Evolutionary conservation across 257 asterid genomes (phyloP).

Genomic region (Ophiorrhiza pumila): DNA sequence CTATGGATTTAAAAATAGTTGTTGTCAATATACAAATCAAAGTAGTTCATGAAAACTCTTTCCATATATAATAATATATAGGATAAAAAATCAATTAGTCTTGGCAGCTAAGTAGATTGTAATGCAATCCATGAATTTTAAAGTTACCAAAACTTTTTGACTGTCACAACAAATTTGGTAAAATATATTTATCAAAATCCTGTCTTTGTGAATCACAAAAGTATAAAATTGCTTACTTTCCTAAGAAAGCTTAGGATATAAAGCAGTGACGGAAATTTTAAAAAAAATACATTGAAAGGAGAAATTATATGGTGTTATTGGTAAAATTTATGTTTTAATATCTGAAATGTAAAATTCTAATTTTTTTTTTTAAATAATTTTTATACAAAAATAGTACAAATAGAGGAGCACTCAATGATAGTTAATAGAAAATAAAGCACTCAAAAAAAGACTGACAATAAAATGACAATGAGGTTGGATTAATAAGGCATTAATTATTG

Average conservation of each 20-base stretch:
- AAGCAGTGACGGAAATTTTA: neutral
- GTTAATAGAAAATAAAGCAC: no score
- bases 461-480: neutral
- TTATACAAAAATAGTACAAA: no score
- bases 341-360: no score
- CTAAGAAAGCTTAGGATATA: neutral
- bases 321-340: no score
- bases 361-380: no score
- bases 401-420: no score
- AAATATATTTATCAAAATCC: neutral
- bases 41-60: neutral
- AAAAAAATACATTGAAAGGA: no score
- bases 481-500: slow-evolving; percentile 4
- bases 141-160: neutral
- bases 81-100: neutral
- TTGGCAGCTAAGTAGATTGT: neutral
- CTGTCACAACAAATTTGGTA: slow-evolving; percentile 1
- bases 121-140: slow-evolving; percentile 1
- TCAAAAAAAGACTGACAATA: neutral
- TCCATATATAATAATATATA: neutral
- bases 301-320: no score
- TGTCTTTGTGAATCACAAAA: neutral
- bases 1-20: no score
- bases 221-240: neutral
- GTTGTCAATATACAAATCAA: neutral